These are phyloP conservation scores for Scedosporium minutisporum DNA, from an alignment of 2,329 filamentous ascomycete genomes.

Conservation along the genomic window DNA sequence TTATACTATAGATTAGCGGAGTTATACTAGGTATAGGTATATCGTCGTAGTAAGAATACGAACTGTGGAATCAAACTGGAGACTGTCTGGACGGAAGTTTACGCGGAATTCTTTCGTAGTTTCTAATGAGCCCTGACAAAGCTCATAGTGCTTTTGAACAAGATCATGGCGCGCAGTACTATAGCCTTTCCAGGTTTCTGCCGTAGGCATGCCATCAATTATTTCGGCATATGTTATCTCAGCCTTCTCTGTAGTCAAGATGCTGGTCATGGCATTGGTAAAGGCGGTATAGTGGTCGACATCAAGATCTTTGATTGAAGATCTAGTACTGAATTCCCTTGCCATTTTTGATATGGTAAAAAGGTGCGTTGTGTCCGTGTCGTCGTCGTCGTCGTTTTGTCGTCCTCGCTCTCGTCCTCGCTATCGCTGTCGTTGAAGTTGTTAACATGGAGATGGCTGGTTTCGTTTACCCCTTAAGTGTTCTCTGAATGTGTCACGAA, in stretches of 20 bases:
- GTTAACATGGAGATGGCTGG: no score
- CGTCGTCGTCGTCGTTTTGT: no score
- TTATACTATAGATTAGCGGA: background rate
- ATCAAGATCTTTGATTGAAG: background rate
- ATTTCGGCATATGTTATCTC: conserved; percentile 2
- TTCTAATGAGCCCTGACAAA: background rate
- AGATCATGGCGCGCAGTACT: background rate
- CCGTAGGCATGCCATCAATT: background rate
- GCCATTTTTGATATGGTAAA: no score
- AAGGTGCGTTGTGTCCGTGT: no score
- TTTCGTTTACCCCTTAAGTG: no score
- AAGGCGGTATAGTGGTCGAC: background rate
- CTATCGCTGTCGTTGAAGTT: no score
- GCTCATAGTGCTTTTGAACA: background rate
- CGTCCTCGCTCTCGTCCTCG: no score
- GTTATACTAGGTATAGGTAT: no score
- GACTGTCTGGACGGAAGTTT: background rate
- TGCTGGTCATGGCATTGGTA: background rate
- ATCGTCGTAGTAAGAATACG: no score
- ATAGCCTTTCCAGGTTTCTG: background rate
- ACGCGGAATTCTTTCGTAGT: background rate
- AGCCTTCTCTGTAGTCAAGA: background rate
- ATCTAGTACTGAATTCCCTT: background rate
- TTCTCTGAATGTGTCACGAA: no score
- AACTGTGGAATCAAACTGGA: no score